Evolutionary conservation across 1,284 basidiomycete species (phyloP).

Genomic region (Exsudoporus floridanus): DNA sequence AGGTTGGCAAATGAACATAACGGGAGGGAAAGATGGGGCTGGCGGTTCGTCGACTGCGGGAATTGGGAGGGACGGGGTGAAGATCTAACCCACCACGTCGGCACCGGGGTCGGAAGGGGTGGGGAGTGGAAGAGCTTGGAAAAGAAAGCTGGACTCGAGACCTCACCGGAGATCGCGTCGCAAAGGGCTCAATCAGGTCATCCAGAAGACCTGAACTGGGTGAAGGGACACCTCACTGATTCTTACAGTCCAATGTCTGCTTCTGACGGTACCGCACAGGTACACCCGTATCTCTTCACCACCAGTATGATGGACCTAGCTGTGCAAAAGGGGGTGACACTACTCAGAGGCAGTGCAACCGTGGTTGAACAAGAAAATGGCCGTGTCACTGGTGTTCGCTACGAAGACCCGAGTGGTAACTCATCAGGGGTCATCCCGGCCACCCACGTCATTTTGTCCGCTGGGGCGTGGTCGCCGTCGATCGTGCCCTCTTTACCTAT

Average conservation of each 20-base stretch:
- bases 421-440: constrained; percentile 45
- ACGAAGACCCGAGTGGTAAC: constrained; percentile 39
- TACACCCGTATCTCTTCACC: constrained; percentile 81
- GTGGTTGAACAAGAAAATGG: constrained; percentile 41
- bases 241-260: constrained; percentile 61
- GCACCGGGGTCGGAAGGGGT: constrained; percentile 32
- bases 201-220: constrained; percentile 64
- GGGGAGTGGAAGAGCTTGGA: constrained; percentile 48
- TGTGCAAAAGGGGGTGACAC: constrained; percentile 49
- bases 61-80: constrained; percentile 66
- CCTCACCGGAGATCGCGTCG: constrained; percentile 9
- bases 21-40: constrained; percentile 81
- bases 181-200: constrained; percentile 40
- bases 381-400: constrained; percentile 55
- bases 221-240: constrained; percentile 57
- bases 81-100: constrained; percentile 21
- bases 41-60: constrained; percentile 65
- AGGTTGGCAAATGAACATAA: constrained; percentile 73
- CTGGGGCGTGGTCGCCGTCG: constrained; percentile 84
- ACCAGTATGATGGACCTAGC: constrained; percentile 73
- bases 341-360: constrained; percentile 47
- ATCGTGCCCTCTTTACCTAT: constrained; percentile 55
- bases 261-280: constrained; percentile 68
- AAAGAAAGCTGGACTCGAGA: constrained; percentile 52
- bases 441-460: constrained; percentile 71